These are phyloP conservation scores for Apiospora saccharicola DNA, from an alignment of 2,329 filamentous ascomycete genomes.

Conservation along the genomic window DNA sequence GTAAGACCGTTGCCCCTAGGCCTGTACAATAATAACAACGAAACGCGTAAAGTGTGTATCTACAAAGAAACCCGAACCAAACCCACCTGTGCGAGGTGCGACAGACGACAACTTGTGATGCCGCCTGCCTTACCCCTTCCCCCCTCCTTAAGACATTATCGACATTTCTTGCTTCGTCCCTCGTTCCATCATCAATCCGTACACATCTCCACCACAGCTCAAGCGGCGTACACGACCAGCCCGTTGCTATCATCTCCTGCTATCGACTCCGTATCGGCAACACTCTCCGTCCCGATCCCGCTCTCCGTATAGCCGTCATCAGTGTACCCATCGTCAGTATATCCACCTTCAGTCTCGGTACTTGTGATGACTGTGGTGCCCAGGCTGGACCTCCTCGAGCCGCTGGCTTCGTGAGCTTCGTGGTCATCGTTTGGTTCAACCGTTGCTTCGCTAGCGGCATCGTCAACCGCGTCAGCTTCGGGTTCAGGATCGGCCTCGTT, in stretches of 20 bases:
- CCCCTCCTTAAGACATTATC: slow-evolving; percentile 24
- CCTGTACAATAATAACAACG: slow-evolving; percentile 11
- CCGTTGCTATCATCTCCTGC: slow-evolving; percentile 42
- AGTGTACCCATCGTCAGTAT: slow-evolving; percentile 43
- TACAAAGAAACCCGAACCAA: slow-evolving; percentile 5
- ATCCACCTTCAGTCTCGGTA: slow-evolving; percentile 34
- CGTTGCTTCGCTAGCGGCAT: slow-evolving; percentile 38
- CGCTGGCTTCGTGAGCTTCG: slow-evolving; percentile 31
- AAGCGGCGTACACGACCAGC: slow-evolving; percentile 46
- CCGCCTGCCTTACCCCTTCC: background rate
- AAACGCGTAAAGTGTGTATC: slow-evolving; percentile 19
- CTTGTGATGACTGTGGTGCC: slow-evolving; percentile 56
- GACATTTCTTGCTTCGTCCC: slow-evolving; percentile 11
- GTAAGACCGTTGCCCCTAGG: slow-evolving; percentile 9
- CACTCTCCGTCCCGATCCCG: slow-evolving; percentile 38
- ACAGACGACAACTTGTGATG: background rate
- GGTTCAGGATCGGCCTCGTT: slow-evolving; percentile 40
- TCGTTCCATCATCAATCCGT: slow-evolving; percentile 8
- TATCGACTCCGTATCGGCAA: slow-evolving; percentile 41
- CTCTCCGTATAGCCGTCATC: slow-evolving; percentile 44
- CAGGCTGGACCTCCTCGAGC: slow-evolving; percentile 52
- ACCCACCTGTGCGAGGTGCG: background rate
- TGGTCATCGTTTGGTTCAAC: slow-evolving; percentile 26
- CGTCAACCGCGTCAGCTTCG: slow-evolving; percentile 33
- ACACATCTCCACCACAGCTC: background rate